Percentiles rank a stretch among this genome's conserved stretches.
Evolutionary conservation across 371 early-diverging fungal species (phyloP).

Genomic region (Agmasoma carcini): DNA sequence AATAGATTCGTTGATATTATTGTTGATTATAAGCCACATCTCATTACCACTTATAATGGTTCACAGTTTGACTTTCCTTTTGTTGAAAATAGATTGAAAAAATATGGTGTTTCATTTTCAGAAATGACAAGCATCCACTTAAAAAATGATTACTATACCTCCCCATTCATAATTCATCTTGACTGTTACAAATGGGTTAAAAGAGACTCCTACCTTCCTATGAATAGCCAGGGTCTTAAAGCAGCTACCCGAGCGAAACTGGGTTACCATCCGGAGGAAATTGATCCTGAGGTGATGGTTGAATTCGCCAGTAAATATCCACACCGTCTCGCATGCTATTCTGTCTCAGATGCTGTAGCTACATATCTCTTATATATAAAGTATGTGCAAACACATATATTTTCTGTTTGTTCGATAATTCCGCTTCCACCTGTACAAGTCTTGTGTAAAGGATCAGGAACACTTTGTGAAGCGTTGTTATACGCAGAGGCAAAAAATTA

Average conservation of each 20-base stretch:
- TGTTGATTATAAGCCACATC: slow-evolving; percentile 66
- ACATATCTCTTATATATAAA: slow-evolving; percentile 97
- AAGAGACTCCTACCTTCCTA: slow-evolving; percentile 91
- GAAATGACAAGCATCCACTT: slow-evolving; percentile 69
- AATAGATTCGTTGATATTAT: slow-evolving; percentile 79
- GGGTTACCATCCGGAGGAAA: slow-evolving; percentile 89
- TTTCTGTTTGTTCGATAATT: slow-evolving; percentile 92
- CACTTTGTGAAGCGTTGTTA: slow-evolving; percentile 84
- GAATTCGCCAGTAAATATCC: slow-evolving; percentile 76
- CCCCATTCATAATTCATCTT: slow-evolving; percentile 71
- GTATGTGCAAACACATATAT: slow-evolving; percentile 95
- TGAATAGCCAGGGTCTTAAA: slow-evolving; percentile 82
- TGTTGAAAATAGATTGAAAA: slow-evolving; percentile 62
- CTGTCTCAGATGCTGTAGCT: slow-evolving; percentile 97
- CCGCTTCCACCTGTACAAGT: slow-evolving; percentile 89
- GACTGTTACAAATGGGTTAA: slow-evolving; percentile 97
- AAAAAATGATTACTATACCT: slow-evolving; percentile 56
- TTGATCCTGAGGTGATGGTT: slow-evolving; percentile 95
- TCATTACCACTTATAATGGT: slow-evolving; percentile 94
- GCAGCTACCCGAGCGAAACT: slow-evolving; percentile 86
- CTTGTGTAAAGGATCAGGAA: slow-evolving; percentile 83
- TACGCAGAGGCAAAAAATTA: slow-evolving; percentile 82
- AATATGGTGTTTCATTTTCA: slow-evolving; percentile 25
- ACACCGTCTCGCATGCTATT: slow-evolving; percentile 86
- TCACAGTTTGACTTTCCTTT: slow-evolving; percentile 98